Conservation (phyloP, 139 green algal species). For the Ettlia oleoabundans region DNA sequence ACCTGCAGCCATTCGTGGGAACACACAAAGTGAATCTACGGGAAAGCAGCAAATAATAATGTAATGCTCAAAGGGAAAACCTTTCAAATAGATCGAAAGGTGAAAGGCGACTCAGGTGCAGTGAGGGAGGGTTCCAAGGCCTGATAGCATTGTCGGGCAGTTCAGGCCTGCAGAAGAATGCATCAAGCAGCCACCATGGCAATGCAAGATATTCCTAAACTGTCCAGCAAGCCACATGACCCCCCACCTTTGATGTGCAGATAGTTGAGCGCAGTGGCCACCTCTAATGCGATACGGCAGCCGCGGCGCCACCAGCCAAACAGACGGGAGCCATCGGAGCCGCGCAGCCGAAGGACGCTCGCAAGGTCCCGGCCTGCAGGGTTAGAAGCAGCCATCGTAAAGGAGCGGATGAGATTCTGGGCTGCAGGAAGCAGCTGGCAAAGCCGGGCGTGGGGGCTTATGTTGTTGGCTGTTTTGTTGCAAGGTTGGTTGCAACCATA, state of each 20-base stretch:
- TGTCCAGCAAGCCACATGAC: background rate
- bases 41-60: too few relatives aligned
- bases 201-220: background rate
- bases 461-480: too few relatives aligned
- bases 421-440: too few relatives aligned
- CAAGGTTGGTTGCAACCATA: too few relatives aligned
- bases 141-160: too few relatives aligned
- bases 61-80: too few relatives aligned
- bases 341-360: background rate
- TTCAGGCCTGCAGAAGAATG: background rate
- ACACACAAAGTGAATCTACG: too few relatives aligned
- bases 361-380: conserved; percentile 7
- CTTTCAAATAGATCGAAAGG: too few relatives aligned
- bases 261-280: background rate
- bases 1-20: too few relatives aligned
- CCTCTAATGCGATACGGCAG: background rate
- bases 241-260: background rate
- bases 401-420: background rate
- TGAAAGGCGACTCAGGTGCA: too few relatives aligned
- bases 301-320: conserved; percentile 1
- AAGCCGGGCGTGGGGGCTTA: too few relatives aligned
- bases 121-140: too few relatives aligned
- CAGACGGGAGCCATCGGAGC: background rate
- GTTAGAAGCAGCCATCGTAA: background rate
- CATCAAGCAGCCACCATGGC: background rate